phyloP scores from a whole-genome alignment of 2,329 filamentous ascomycete species.

The Fusarium verrucosum region DNA sequence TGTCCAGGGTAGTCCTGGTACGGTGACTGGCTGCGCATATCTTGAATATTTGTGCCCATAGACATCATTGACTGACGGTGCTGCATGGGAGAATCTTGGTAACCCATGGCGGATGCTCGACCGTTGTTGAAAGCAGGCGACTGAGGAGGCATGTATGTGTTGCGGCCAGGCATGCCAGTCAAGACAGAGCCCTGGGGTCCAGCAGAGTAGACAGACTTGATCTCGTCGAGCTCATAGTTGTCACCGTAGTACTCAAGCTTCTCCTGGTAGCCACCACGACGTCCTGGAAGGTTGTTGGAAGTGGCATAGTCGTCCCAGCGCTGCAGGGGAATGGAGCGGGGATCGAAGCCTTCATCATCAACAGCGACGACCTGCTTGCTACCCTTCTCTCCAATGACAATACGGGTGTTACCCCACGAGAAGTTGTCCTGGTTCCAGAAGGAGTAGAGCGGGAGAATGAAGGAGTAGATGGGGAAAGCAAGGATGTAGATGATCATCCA shows the following conservation, averaged over 20 bases:
- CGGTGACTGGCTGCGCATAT: slow-evolving; percentile 63
- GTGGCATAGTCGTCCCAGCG: slow-evolving; percentile 97
- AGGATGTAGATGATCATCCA: slow-evolving; percentile 99
- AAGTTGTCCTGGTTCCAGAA: slow-evolving; percentile 99
- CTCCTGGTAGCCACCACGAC: slow-evolving; percentile 76
- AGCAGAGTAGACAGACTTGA: slow-evolving; percentile 95
- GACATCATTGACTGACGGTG: slow-evolving; percentile 80
- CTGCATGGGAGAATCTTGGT: slow-evolving; percentile 51
- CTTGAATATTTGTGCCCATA: slow-evolving; percentile 59
- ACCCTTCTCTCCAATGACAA: slow-evolving; percentile 94
- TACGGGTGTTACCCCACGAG: slow-evolving; percentile 97
- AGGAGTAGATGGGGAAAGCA: slow-evolving; percentile 94
- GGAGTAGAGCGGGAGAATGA: slow-evolving; percentile 91
- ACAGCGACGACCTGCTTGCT: slow-evolving; percentile 89
- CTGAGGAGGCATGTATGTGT: slow-evolving; percentile 82
- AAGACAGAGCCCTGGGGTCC: slow-evolving; percentile 88
- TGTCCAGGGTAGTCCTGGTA: slow-evolving; percentile 64
- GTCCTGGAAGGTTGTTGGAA: slow-evolving; percentile 87
- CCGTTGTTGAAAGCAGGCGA: slow-evolving; percentile 75
- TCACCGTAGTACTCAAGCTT: slow-evolving; percentile 76
- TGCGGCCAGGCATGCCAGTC: slow-evolving; percentile 79
- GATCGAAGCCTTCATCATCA: slow-evolving; percentile 87
- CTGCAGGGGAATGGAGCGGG: slow-evolving; percentile 90
- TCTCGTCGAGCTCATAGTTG: slow-evolving; percentile 96
- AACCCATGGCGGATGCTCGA: slow-evolving; percentile 57